Evolutionary conservation across 306 rosid species (phyloP), one percentile per base, ranked within the genome.

Genomic region (Lupinus albus): DNA sequence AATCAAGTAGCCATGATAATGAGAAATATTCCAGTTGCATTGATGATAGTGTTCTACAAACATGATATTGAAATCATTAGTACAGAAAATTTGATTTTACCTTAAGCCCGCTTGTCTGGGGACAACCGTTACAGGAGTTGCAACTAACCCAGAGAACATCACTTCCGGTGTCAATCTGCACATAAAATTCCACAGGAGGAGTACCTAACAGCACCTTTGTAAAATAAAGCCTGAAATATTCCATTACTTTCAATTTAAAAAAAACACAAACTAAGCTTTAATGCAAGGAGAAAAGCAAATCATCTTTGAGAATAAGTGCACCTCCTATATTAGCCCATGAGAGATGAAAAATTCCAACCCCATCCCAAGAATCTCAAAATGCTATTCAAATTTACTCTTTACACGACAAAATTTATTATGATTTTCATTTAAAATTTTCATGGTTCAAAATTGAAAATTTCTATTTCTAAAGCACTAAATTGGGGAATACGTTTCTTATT

Each of bases 101-200:
- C 71, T 76, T 84, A 44, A 94, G 89, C 11, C 95, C 96, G 82
- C 95, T 91, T 35, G 95, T 80, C 38, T 56, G 80, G 0, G 99
- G 97, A 78, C 99, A 94, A 56, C 99, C 99, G 71, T 28, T 86
- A 85, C 99, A 94, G 79, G 95, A 76, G 73, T 71, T 79, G 14
- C 99, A 94, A 72, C 89, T 75, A 67, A 94, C 92, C 97, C 99
- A 94, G 47, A 90, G 82, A 76, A 94, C 96, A 83, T 94, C 97
- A 82, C 97, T 94, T 28, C 99, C 97, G 2, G 99, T 94, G 67
- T 94, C 99, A 84, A 94, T 90, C 82, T 94, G 99, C 79, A 94
- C 97, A 67, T 78, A 56, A 67, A 86, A 94, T 41, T 90, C 97
- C 21, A 66, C 88, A 20, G 99, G 89, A 67, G 99, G 99, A 81